These are phyloP conservation scores for Epichloe scottii DNA, from an alignment of 2,329 filamentous ascomycete species.

Conservation along the genomic window DNA sequence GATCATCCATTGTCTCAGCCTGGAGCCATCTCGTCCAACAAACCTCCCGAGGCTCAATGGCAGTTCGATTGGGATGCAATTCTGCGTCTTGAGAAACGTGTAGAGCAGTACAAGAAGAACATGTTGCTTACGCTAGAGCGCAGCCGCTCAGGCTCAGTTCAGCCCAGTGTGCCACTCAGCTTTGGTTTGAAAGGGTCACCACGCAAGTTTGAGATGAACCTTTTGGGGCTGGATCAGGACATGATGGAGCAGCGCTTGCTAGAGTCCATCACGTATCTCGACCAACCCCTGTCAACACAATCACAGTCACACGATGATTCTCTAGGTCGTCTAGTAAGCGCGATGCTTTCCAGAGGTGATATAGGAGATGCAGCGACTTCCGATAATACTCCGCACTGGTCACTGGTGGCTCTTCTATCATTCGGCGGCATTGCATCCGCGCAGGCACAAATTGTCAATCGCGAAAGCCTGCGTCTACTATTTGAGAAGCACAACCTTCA, in stretches of 20 bases:
- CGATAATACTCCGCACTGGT: conserved; percentile 41
- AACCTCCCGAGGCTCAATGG: conserved; percentile 51
- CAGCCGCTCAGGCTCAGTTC: conserved; percentile 2
- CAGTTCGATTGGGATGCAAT: conserved; percentile 62
- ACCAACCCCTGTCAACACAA: conserved; percentile 17
- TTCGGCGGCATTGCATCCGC: conserved; percentile 61
- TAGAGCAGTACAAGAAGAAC: conserved; percentile 25
- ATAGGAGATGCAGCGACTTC: conserved; percentile 6
- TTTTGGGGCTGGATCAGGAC: conserved; percentile 35
- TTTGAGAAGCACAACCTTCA: conserved; percentile 63
- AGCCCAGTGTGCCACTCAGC: not conserved
- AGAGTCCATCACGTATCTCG: conserved; percentile 36
- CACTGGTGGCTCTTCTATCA: conserved; percentile 54
- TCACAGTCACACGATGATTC: conserved; percentile 18
- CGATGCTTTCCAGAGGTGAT: conserved; percentile 22
- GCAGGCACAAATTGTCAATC: conserved; percentile 67
- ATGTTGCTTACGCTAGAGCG: conserved; percentile 15
- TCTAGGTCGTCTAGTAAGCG: conserved; percentile 28
- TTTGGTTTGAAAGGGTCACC: conserved; percentile 5
- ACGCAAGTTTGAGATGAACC: conserved; percentile 19
- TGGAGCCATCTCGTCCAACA: conserved; percentile 30
- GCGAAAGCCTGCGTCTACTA: conserved; percentile 60
- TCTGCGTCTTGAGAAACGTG: conserved; percentile 47
- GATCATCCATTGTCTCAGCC: conserved; percentile 52
- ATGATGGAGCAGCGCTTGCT: conserved; percentile 36